Conservation (phyloP, 2,329 filamentous ascomycete genomes). For the Bipolaris zeicola region DNA sequence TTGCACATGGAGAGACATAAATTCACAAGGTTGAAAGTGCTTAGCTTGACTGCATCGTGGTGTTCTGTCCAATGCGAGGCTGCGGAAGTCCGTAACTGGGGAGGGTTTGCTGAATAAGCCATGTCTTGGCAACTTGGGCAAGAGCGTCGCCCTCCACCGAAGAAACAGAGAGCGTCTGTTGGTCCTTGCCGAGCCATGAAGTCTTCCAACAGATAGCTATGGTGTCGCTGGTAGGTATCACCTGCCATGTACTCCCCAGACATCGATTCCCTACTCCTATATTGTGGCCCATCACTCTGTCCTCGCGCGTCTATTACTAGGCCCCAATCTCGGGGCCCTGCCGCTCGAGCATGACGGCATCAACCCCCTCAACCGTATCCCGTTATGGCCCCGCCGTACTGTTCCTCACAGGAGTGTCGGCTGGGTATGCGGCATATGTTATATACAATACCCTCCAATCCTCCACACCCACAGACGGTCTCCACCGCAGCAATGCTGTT, state of each 20-base stretch:
- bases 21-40: not conserved
- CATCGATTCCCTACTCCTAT: slow-evolving; percentile 4
- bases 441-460: slow-evolving; percentile 55
- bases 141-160: not conserved
- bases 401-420: slow-evolving; percentile 61
- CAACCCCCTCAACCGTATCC: slow-evolving; percentile 41
- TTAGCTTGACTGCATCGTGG: not conserved
- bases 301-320: not conserved
- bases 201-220: slow-evolving; percentile 21
- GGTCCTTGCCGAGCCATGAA: slow-evolving; percentile 10
- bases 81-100: slow-evolving; percentile 14
- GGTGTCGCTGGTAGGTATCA: slow-evolving; percentile 16
- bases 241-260: slow-evolving; percentile 7
- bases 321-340: slow-evolving; percentile 9
- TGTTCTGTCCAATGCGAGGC: slow-evolving; percentile 12
- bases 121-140: not conserved
- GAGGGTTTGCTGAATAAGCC: slow-evolving; percentile 14
- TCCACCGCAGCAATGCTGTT: slow-evolving; percentile 72
- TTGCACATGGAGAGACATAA: not conserved
- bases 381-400: slow-evolving; percentile 58
- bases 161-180: slow-evolving; percentile 6
- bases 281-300: not conserved
- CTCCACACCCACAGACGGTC: slow-evolving; percentile 31
- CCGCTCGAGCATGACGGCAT: slow-evolving; percentile 36
- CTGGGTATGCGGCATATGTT: slow-evolving; percentile 64